Base-by-base conservation (phyloP, 257 asterid species). In the Solanum ahanhuiri region DNA sequence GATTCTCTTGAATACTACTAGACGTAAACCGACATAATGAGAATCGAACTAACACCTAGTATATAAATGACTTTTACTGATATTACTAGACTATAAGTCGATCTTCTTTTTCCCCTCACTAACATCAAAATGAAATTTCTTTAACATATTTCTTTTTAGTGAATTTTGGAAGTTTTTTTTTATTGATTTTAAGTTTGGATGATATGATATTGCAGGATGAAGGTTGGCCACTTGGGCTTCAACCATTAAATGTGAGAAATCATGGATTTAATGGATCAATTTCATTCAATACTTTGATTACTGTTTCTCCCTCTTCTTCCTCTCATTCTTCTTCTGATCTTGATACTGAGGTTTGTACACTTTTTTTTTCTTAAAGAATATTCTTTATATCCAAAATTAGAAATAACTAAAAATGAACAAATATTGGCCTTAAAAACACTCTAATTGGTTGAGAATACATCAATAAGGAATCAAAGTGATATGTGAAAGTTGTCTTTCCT, bases 151-250 rank as follows among this genome's bases (percentile, higher is more conserved):
- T 73, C 2, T 35, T 5, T 15, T 35, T 0, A 2, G 14, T 72
- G 7, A 4, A 72, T 4, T 72, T 73, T 73, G 82, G 31, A 73
- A 35, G 31, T 33, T 14, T 51, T 54, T 17, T 9, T 72, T 39
- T 39, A 31, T 31, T 70, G 79, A 71, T 88, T 67, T 70, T 79
- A 7, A 91, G 12, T 71, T 70, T 33, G 17, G 33, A 30, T 64
- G 72, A 64, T 63, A n/a, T 83, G 75, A 39, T 64, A 48, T 48
- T 12, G 89, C 91, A 94, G 95, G 95, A 93, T 92, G 95, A 90
- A 87, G 96, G 98, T 11, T 94, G 96, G 97, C 98, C 98, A 67
- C 87, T 94, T 89, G 98, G 98, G 86, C 91, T 94, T 69, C 94
- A 92, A 23, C 96, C 98, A 71, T 34, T 93, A 85, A 90, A 92